These are phyloP conservation scores for Spizellomyces punctatus DNA, from an alignment of 192 early-diverging fungal genomes.

Conservation along the genomic window DNA sequence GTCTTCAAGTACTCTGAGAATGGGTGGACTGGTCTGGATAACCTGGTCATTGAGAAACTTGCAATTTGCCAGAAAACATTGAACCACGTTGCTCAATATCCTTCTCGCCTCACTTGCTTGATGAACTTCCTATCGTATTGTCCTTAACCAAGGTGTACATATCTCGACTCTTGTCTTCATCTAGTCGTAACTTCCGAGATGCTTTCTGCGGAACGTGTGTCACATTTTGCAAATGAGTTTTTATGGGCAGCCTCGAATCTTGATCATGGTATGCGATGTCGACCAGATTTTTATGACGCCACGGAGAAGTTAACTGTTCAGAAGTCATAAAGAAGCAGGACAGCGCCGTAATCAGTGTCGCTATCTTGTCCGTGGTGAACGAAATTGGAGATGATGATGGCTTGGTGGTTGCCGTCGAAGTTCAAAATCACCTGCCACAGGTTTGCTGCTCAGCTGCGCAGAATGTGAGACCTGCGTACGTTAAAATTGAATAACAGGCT, in stretches of 20 bases:
- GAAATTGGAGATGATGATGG: conserved; percentile 59
- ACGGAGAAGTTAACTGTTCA: neutral
- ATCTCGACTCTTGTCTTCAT: conserved; percentile 23
- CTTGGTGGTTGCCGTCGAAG: conserved; percentile 50
- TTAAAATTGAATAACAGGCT: conserved; percentile 35
- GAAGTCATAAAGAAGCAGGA: conserved; percentile 1
- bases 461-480: neutral
- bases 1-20: conserved; percentile 57
- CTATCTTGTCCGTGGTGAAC: conserved; percentile 59
- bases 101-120: neutral
- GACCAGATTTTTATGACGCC: neutral
- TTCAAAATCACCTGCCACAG: conserved; percentile 61
- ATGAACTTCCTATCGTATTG: neutral
- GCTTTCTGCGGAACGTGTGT: neutral
- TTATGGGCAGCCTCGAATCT: neutral
- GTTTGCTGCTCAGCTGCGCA: conserved; percentile 33
- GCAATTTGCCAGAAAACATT: conserved; percentile 64
- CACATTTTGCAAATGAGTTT: conserved; percentile 10
- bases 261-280: conserved; percentile 5
- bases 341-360: conserved; percentile 45
- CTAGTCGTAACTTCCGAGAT: neutral
- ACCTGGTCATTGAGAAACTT: conserved; percentile 64
- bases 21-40: conserved; percentile 70
- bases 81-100: neutral
- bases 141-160: conserved; percentile 6